phyloP scores from a whole-genome alignment of 2,329 filamentous ascomycete genomes.

The Aspergillus sp. region DNA sequence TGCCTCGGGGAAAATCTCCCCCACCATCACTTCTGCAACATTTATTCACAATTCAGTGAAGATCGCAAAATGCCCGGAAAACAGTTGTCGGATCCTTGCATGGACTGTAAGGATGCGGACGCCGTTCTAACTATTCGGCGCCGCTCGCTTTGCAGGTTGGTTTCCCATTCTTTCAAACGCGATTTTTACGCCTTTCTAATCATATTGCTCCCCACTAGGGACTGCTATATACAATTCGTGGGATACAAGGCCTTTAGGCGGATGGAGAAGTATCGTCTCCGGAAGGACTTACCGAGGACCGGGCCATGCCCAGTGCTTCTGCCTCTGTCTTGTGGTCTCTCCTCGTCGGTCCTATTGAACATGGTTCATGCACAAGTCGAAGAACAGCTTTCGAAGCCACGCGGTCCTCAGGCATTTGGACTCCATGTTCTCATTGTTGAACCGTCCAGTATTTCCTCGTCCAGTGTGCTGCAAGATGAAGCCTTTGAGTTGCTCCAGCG shows the following conservation, averaged over 20 bases:
- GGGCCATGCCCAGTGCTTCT: slow-evolving; percentile 63
- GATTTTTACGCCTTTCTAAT: background rate
- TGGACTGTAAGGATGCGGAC: slow-evolving; percentile 55
- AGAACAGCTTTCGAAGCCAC: slow-evolving; percentile 62
- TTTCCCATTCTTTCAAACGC: background rate
- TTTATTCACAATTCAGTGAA: background rate
- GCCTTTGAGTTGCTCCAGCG: slow-evolving; percentile 51
- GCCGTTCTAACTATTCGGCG: slow-evolving; percentile 56
- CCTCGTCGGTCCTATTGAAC: slow-evolving; percentile 74
- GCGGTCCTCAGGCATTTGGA: slow-evolving; percentile 65
- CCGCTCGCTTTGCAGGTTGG: slow-evolving; percentile 61
- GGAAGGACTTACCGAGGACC: slow-evolving; percentile 35
- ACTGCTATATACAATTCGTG: slow-evolving; percentile 78
- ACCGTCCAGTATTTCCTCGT: slow-evolving; percentile 31
- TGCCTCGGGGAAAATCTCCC: slow-evolving; percentile 15
- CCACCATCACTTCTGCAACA: background rate
- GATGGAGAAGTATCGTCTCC: slow-evolving; percentile 63
- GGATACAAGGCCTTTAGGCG: slow-evolving; percentile 78
- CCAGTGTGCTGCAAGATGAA: slow-evolving; percentile 22
- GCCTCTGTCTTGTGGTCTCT: slow-evolving; percentile 79
- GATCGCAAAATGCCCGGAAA: slow-evolving; percentile 32
- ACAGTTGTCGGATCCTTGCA: slow-evolving; percentile 46
- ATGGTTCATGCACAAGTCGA: slow-evolving; percentile 70
- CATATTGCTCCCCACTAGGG: slow-evolving; percentile 42
- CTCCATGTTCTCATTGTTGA: slow-evolving; percentile 51